Evolutionary conservation across 2,329 filamentous ascomycete genomes (phyloP).

Genomic region (Plectosphaerella sp.): DNA sequence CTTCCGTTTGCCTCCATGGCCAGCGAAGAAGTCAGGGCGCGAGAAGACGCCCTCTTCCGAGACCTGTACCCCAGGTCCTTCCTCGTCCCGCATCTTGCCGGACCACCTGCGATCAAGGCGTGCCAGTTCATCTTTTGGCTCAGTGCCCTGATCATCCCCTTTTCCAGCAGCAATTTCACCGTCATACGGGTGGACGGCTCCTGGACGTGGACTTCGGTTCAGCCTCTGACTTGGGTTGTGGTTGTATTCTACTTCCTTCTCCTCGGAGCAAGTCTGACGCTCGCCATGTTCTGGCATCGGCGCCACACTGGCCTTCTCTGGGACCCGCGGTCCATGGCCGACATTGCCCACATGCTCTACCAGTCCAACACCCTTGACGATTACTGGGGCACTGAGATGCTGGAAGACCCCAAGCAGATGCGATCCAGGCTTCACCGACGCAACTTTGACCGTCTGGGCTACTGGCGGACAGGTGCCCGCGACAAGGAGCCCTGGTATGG

Average conservation of each 20-base stretch:
- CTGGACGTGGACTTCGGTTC: slow-evolving; percentile 79
- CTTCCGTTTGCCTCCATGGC: slow-evolving; percentile 77
- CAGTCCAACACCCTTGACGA: slow-evolving; percentile 73
- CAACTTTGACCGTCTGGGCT: slow-evolving; percentile 71
- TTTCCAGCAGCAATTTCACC: slow-evolving; percentile 74
- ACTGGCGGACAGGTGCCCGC: slow-evolving; percentile 70
- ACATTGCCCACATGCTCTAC: slow-evolving; percentile 73
- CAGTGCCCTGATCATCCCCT: slow-evolving; percentile 72
- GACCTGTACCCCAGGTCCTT: slow-evolving; percentile 68
- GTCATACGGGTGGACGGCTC: slow-evolving; percentile 49
- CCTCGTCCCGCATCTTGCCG: slow-evolving; percentile 52
- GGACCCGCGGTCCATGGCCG: slow-evolving; percentile 79
- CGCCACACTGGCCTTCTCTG: slow-evolving; percentile 74
- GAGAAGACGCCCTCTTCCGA: slow-evolving; percentile 63
- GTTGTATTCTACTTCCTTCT: slow-evolving; percentile 70
- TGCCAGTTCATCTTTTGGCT: slow-evolving; percentile 72
- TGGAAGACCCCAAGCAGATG: slow-evolving; percentile 47
- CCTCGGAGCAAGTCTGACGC: slow-evolving; percentile 48
- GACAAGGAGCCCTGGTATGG: slow-evolving; percentile 69
- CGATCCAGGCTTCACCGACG: slow-evolving; percentile 47
- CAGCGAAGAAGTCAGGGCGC: slow-evolving; percentile 52
- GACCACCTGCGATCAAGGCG: slow-evolving; percentile 62
- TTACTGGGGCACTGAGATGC: slow-evolving; percentile 66
- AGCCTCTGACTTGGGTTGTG: slow-evolving; percentile 73
- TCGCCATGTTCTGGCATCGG: slow-evolving; percentile 61